Base-by-base conservation (phyloP, 257 asterid species). In the Nicotiana benthamiana region DNA sequence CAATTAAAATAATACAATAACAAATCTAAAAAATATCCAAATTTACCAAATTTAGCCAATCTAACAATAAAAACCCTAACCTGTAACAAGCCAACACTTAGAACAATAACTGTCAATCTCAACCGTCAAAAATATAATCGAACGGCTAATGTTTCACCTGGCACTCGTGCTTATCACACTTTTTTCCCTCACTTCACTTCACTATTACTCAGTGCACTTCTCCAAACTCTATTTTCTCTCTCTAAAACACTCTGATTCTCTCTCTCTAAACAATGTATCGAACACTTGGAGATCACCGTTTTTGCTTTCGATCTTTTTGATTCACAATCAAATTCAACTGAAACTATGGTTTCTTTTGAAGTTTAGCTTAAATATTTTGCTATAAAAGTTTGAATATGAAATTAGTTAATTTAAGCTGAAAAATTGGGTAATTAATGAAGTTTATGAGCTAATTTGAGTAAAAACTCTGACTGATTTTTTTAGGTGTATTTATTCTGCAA, bases 181-280 rank as follows among this genome's bases (percentile, higher is more conserved):
- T 65, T 4, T 6, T 54, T 59, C 66, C 53, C 61, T 54, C 68
- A 75, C 70, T 51, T 20, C 40, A 20, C 80, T 82, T 77, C 81
- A 83, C 81, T 85, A 79, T 80, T 83, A 79, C 77, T 83, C 82
- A 82, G 82, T 75, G 83, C 79, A 56, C 80, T 78, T 57, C 17
- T 28, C 34, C 40, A 61, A 9, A 20, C 59, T 60, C 64, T 11
- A 11, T 57, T 54, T 1, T 78, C 75, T 74, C 72, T 74, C 75
- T 79, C 80, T 57, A 68, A 0, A 63, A 43, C 62, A 32, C 78
- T 15, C 16, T n/a, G 9, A 20, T 54, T 80, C n/a, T 82, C 43
- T 85, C 84, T 70, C 84, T 51, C 81, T 75, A 64, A 28, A 65
- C 51, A 75, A 82, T 85, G 88, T 32, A 18, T 56, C 48, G 59